Evolutionary conservation across 306 rosid species (phyloP), one percentile per base, ranked within the genome.

Genomic region (Leucaena leucocephala): DNA sequence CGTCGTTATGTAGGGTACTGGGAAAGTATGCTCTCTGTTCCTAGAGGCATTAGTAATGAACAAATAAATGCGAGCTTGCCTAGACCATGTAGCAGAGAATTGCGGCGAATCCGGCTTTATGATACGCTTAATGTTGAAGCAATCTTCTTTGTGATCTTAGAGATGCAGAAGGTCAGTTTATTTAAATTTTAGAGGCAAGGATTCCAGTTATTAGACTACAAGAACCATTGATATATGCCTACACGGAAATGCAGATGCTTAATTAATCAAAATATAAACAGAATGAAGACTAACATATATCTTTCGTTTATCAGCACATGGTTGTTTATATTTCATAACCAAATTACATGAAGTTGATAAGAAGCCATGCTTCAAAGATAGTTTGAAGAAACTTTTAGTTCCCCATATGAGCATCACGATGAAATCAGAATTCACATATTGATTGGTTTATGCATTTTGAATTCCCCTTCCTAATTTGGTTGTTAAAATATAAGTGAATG

Each of bases 1-100:
- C 91, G 97, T 34, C 96, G 98, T 39, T 93, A 90, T 12, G 98
- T 93, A 48, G 80, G 83, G 57, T 95, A 91, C 74, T 91, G 96
- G 94, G 89, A 81, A 38, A 82, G 74, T 27, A 35, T 86, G 15
- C 93, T 95, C 76, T 85, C 93, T 22, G 77, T 77, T 75, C 91
- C 92, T 15, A 55, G 69, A 58, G 87, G 84, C 14, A 34, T 79
- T 59, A 75, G 71, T 64, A 35, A 76, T 63, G 90, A 79, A 72
- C 78, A 84, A 14, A 85, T 85, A 39, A 66, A 7, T 2, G 96
- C 91, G 83, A 87, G 68, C 40, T 81, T 91, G 76, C 97, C 97
- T 79, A 66, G 46, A 71, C 89, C 79, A 6, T 86, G 93, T 81
- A 83, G 88, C 83, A 90, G 99, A 89, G 98, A 91, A 83, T 78